Evolutionary conservation across 805 yeast species (phyloP), one percentile per base, ranked within the genome.

Genomic region (Metschnikowia koreensis): DNA sequence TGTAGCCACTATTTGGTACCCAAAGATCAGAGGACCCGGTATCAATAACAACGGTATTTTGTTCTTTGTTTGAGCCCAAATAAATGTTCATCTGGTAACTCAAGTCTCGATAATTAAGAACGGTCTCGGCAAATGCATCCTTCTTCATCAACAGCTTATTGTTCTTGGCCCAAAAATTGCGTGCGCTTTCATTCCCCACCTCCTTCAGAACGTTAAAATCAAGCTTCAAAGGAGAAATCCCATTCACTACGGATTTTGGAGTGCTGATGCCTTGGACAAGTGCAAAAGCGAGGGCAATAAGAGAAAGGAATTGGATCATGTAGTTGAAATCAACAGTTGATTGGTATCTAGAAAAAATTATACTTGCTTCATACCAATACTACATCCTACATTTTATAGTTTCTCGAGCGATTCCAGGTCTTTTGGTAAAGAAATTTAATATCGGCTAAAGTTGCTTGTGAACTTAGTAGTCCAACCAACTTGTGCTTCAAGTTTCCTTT

Each of bases 11-110:
- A 45, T 31, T 42, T 44, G 53, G 31, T 36, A 73, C 65, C 78
- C 78, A 73, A 50, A 73, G 64, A 54, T 73, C 78, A 9, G 75
- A 67, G 2, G 76, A 71, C 6, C 77, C 78, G 17, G 78, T 73
- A 54, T 73, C 77, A 11, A 73, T 64, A 53, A 70, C 61, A 1
- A 71, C 74, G 9, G 63, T 61, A 11, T 61, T 65, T 27, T 55
- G 38, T 28, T 70, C 67, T 41, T 56, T 44, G 39, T 65, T 55
- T 12, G 70, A 64, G 7, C 77, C 77, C 28, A 53, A 17, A 17
- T 11, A 39, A 11, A 53, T 13, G 17, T 53, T 44, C 11, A 56
- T 22, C 37, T 41, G 43, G 49, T 56, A 56, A 31, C 46, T 37
- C 13, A 53, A 47, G 33, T 56, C 55, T 22, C 44, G 27, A 12